phyloP scores from a whole-genome alignment of 768 basidiomycete genomes.

The Amanita inopinata region DNA sequence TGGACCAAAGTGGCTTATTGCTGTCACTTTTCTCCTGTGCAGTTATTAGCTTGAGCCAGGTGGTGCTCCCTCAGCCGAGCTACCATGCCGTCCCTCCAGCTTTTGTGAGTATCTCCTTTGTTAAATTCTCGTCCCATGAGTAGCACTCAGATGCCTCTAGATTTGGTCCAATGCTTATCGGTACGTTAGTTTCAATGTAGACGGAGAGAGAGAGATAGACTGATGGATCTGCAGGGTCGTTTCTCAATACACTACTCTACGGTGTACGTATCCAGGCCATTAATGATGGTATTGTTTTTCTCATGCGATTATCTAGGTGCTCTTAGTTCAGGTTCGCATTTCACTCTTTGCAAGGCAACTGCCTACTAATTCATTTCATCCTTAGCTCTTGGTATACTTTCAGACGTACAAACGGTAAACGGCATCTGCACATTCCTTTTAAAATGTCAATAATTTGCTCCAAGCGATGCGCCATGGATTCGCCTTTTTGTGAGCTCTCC shows the following conservation, averaged over 20 bases:
- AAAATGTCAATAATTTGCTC: not conserved
- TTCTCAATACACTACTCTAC: constrained; percentile 25
- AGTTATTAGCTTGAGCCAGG: no score
- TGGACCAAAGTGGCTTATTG: not conserved
- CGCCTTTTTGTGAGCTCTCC: constrained; percentile 19
- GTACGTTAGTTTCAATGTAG: constrained; percentile 2
- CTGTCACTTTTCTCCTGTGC: not conserved
- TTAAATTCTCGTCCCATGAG: not conserved
- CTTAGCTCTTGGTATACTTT: constrained; percentile 25
- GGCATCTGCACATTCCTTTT: not conserved
- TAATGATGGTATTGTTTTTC: not conserved
- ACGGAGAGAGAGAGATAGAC: not conserved
- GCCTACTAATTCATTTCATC: not conserved
- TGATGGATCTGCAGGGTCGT: constrained; percentile 14
- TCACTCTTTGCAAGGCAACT: not conserved
- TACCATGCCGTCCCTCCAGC: not conserved
- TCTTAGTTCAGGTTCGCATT: constrained; percentile 19
- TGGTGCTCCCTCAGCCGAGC: not conserved
- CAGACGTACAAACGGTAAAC: constrained; percentile 24
- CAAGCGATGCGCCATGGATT: constrained; percentile 25
- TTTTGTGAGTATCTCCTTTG: not conserved
- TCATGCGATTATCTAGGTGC: constrained; percentile 15
- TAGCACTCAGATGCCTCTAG: not conserved
- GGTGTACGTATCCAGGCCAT: constrained; percentile 16
- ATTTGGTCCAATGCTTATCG: constrained; percentile 9